Evolutionary conservation across 768 basidiomycete species (phyloP).

Genomic region (Leucocoprinus leucothites): DNA sequence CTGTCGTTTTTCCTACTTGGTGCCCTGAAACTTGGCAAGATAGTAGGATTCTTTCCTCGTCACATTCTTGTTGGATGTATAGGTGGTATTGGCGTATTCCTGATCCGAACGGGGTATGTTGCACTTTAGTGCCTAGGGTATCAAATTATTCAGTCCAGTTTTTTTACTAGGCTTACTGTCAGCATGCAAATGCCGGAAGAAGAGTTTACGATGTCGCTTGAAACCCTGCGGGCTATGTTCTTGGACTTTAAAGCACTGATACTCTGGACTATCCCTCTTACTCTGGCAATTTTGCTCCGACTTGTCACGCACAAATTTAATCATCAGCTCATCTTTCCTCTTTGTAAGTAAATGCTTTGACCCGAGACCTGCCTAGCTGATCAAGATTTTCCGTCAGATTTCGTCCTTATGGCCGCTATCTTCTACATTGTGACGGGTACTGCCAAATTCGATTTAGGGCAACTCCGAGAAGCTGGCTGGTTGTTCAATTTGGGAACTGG

Average conservation of each 20-base stretch:
- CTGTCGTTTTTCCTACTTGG: slow-evolving; percentile 82
- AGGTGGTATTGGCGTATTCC: slow-evolving; percentile 93
- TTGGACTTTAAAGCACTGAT: slow-evolving; percentile 56
- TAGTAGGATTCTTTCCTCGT: slow-evolving; percentile 95
- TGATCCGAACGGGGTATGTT: slow-evolving; percentile 81
- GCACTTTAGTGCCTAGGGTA: background rate
- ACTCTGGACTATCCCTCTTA: slow-evolving; percentile 80
- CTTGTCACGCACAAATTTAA: slow-evolving; percentile 75
- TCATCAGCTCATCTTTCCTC: slow-evolving; percentile 90
- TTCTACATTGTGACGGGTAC: slow-evolving; percentile 82
- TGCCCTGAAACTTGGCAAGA: slow-evolving; percentile 71
- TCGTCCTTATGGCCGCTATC: slow-evolving; percentile 70
- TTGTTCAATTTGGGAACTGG: slow-evolving; percentile 67
- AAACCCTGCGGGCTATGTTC: slow-evolving; percentile 67
- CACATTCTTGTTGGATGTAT: slow-evolving; percentile 98
- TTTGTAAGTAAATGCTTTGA: slow-evolving; percentile 48
- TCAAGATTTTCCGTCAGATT: slow-evolving; percentile 46
- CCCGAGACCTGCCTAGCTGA: no score
- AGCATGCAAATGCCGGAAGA: slow-evolving; percentile 80
- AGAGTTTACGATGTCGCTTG: slow-evolving; percentile 65
- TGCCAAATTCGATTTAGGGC: slow-evolving; percentile 54
- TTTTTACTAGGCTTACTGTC: slow-evolving; percentile 64
- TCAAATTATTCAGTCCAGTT: background rate
- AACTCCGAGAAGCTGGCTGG: slow-evolving; percentile 72
- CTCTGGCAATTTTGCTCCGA: slow-evolving; percentile 72